phyloP scores from a whole-genome alignment of 768 basidiomycete genomes.

The Lactarius indigo region DNA sequence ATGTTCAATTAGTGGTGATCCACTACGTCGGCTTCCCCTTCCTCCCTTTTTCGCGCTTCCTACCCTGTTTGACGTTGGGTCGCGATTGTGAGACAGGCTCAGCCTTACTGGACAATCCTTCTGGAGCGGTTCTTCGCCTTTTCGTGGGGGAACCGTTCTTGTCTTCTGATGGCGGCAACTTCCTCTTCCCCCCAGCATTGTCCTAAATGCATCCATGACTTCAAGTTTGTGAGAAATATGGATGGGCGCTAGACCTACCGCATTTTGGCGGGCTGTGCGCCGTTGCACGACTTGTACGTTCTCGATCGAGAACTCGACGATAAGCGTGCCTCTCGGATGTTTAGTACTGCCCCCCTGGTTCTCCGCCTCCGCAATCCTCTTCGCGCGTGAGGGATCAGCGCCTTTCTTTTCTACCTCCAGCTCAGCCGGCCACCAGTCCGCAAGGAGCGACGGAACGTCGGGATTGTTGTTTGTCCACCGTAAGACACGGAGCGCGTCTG shows the following conservation, averaged over 20 bases:
- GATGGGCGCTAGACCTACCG: conserved; percentile 27
- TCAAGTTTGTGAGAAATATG: too few species aligned
- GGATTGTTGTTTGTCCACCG: conserved; percentile 94
- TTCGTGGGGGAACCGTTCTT: conserved; percentile 3
- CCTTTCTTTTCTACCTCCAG: conserved; percentile 44
- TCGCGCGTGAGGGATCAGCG: conserved; percentile 51
- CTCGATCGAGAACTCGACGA: conserved; percentile 97
- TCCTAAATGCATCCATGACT: conserved; percentile 5
- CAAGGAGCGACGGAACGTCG: conserved; percentile 58
- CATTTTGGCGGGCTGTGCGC: conserved; percentile 52
- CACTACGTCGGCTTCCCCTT: neutral
- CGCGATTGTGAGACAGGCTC: neutral
- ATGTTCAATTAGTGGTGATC: neutral
- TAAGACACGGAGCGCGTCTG: conserved; percentile 85
- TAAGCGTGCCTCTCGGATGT: conserved; percentile 49
- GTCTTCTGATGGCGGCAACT: neutral
- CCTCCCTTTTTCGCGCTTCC: neutral
- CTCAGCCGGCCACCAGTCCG: conserved; percentile 86
- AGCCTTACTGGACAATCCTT: neutral
- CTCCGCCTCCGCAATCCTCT: conserved; percentile 54
- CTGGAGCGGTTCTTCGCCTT: neutral
- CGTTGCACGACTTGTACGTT: conserved; percentile 87
- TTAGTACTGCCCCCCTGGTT: conserved; percentile 43
- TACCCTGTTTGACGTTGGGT: neutral
- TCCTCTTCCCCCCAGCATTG: conserved; percentile 8